Evolutionary conservation across 1,139 yeast species (phyloP), one percentile per base, ranked within the genome.

Genomic region (Suhomyces atakaporum): DNA sequence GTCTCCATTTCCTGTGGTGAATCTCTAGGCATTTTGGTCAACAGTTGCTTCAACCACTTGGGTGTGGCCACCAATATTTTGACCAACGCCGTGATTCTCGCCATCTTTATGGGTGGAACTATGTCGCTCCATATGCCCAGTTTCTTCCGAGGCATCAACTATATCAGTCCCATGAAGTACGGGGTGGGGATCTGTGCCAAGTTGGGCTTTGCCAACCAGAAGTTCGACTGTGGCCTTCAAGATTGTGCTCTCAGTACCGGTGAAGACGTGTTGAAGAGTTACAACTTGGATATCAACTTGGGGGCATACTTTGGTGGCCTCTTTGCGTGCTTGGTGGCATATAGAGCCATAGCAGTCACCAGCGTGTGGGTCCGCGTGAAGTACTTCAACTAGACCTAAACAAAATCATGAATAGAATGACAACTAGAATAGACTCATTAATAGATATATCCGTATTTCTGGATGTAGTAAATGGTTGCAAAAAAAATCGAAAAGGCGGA

Each of bases 221-320:
- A 27, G 1, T 71, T 71, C 43, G 38, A 40, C 13, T 71, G 77
- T 51, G 53, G 48, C 3, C 25, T 40, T 9, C 51, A 41, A 4
- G 45, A 39, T 2, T 71, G 77, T 50, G 43, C 50, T 2, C 56
- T 70, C 31, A 42, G 48, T 18, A 53, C 71, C 1, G 77, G 77
- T 2, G 49, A 55, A 2, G 56, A 51, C 15, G 71, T 70, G 3
- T 57, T 71, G 35, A 50, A 58, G 14, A 58, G 57, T 29, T 71
- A 70, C 42, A 47, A 55, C 10, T 53, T 71, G 40, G 49, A 54
- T 28, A 33, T 51, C 24, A 52, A 58, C 33, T 45, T 68, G 27
- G 62, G 63, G 5, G 61, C 56, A 2, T 60, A 43, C 26, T 50
- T 55, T 30, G 55, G 49, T 0, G 62, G 54, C 0, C 42, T 55